Conservation (phyloP, 768 basidiomycete genomes). For the Trametes maxima region DNA sequence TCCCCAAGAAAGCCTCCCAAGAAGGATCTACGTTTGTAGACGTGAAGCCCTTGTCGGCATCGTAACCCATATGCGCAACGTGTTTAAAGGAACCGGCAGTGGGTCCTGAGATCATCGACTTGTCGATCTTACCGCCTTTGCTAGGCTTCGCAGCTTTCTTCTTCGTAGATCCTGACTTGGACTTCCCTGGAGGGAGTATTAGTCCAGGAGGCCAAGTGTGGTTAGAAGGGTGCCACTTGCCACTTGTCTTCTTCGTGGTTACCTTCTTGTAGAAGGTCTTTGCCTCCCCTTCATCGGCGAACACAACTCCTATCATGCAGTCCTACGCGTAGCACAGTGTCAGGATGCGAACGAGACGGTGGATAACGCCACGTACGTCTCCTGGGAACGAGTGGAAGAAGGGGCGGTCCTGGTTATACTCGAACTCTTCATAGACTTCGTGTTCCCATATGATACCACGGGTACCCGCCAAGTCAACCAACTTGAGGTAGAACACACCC, state of each 20-base stretch:
- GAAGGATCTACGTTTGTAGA: slow-evolving; percentile 87
- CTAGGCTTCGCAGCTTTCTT: slow-evolving; percentile 56
- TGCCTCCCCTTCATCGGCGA: slow-evolving; percentile 85
- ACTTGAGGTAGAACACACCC: slow-evolving; percentile 62
- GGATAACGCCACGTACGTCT: slow-evolving; percentile 67
- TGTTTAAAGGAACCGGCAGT: slow-evolving; percentile 80
- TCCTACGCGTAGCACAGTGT: slow-evolving; percentile 48
- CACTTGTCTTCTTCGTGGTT: slow-evolving; percentile 54
- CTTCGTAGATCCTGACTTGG: slow-evolving; percentile 49
- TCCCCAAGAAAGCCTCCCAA: slow-evolving; percentile 75
- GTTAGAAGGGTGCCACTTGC: background rate
- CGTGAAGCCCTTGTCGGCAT: slow-evolving; percentile 82
- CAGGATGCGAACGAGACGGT: background rate
- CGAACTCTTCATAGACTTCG: slow-evolving; percentile 81
- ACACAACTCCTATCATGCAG: slow-evolving; percentile 91
- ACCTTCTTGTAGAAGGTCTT: slow-evolving; percentile 87
- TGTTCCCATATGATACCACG: slow-evolving; percentile 93
- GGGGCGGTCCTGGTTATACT: slow-evolving; percentile 80
- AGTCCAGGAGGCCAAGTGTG: background rate
- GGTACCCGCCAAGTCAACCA: slow-evolving; percentile 85
- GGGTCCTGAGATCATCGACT: slow-evolving; percentile 89
- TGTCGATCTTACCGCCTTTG: slow-evolving; percentile 84
- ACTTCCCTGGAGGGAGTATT: slow-evolving; percentile 32
- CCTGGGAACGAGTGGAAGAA: slow-evolving; percentile 93
- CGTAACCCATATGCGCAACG: slow-evolving; percentile 94